Evolutionary conservation across 1,284 basidiomycete genomes (phyloP), one percentile per base, ranked within the genome.

Genomic region (Thecaphora frezii): DNA sequence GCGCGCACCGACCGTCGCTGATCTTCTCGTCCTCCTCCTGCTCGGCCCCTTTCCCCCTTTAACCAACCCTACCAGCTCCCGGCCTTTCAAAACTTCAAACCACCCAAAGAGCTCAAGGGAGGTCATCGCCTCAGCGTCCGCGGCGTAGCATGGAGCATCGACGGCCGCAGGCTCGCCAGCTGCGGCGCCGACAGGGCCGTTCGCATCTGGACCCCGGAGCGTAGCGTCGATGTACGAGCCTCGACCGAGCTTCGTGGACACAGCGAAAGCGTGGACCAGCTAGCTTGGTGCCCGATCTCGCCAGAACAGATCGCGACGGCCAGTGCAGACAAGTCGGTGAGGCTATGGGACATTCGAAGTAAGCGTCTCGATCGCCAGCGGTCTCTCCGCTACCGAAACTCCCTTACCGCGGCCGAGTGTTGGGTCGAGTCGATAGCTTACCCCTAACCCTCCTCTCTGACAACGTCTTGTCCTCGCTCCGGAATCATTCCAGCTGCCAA

Each of bases 201-300:
- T 10, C 65, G 71, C 7, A 60, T 73, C 19, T 76, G 74, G 74
- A 59, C 69, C 0, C 73, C 73, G 19, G 74, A 74, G 33, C 50
- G 67, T 1, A 58, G 58, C 12, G 51, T 70, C 5, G 75, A 77
- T 44, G 54, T 67, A 10, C 66, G 74, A 2, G 58, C 70, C 0
- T 60, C 66, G 1, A 70, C 62, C 23, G 76, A 78, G 52, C 58
- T 78, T 0, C 36, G 65, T 1, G 75, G 69, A 1, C 75, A 78
- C 45, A 58, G 54, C 0, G 73, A 74, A 25, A 56, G 58, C 18
- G 70, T 78, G n/a, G 70, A 74, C 38, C 74, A 74, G 46, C 48
- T 74, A 12, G 58, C 57, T 0, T 73, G 69, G 64, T 53, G 72
- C 53, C 76, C 76, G 0, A 40, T 52, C 7, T 46, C 72, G 24